Evolutionary conservation across 2,329 filamentous ascomycete species (phyloP).

Genomic region (Beauveria medogensis): DNA sequence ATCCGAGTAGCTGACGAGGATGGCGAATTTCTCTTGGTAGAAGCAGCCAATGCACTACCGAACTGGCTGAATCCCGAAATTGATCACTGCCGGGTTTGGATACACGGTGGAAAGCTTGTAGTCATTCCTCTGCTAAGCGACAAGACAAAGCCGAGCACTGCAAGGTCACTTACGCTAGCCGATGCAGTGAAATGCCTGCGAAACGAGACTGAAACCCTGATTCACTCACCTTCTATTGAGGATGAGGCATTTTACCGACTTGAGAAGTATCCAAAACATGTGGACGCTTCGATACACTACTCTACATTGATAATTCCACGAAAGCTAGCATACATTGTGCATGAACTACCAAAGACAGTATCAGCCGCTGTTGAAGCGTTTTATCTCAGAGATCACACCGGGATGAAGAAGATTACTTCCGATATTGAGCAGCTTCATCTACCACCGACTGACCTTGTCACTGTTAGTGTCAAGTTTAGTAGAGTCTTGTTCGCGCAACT

Average conservation of each 20-base stretch:
- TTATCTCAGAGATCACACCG: constrained; percentile 77
- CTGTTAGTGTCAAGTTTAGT: constrained; percentile 72
- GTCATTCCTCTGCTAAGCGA: constrained; percentile 56
- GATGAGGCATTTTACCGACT: constrained; percentile 86
- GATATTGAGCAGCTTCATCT: constrained; percentile 52
- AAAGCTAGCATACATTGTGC: constrained; percentile 71
- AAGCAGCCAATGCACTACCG: constrained; percentile 81
- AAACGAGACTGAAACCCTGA: constrained; percentile 46
- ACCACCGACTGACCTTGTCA: constrained; percentile 70
- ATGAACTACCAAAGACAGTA: constrained; percentile 65
- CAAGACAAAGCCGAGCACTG: constrained; percentile 18
- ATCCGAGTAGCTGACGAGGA: constrained; percentile 77
- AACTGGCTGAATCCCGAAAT: constrained; percentile 89
- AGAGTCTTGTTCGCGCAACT: constrained; percentile 87
- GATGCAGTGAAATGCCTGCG: constrained; percentile 58
- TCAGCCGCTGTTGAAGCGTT: constrained; percentile 84
- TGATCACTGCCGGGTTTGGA: constrained; percentile 82
- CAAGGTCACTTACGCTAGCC: constrained; percentile 47
- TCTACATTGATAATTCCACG: constrained; percentile 68
- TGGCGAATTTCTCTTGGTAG: constrained; percentile 90
- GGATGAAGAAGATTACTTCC: constrained; percentile 59
- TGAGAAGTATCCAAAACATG: constrained; percentile 72
- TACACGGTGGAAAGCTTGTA: constrained; percentile 66
- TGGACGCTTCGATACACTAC: constrained; percentile 67
- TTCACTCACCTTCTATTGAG: constrained; percentile 69